Evolutionary conservation across 352 stramenopile species (phyloP), one percentile per base, ranked within the genome.

Genomic region (Globisporangium acanthophoron): DNA sequence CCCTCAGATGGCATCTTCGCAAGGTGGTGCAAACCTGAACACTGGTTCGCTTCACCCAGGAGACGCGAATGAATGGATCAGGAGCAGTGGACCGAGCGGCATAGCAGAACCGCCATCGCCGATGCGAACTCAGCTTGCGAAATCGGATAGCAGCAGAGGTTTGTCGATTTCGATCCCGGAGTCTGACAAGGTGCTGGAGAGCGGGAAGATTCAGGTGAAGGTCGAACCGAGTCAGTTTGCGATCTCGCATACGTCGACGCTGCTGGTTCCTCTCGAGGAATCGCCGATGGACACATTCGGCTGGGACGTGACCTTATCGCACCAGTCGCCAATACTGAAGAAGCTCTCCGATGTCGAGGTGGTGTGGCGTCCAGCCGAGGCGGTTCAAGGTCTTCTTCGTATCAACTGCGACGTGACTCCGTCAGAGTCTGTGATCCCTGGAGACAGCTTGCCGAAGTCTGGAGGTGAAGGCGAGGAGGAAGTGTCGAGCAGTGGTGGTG

Each of bases 251-350:
- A 73, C 62, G 5, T 87, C 70, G 43, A 85, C 63, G 8, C 64
- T 95, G 57, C 56, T 92, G 13, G 65, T 96, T 21, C 77, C 78
- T 39, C 70, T 90, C 7, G 84, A 94, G 72, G 86, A 94, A 64
- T 77, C 71, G 12, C 85, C 85, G 6, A 64, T 59, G 45, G 76
- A 89, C 45, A 73, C 80, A 37, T 58, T 66, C 24, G 83, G 78
- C 0, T 95, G 85, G 81, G 65, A 51, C 2, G 56, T 86, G 39
- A 72, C 58, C 8, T 35, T 90, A 20, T 79, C 74, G 8, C 56
- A 80, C 35, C 60, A 64, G 15, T 77, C 73, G 47, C 68, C 67
- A 11, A 13, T 31, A 7, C 21, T 59, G n/a, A 62, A 61, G 18
- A 53, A 60, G 15, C 58, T 40, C 3, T 51, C 62, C 41, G 56